Percentiles rank a stretch among this genome's conserved stretches.
phyloP scores from a whole-genome alignment of 768 basidiomycete species.

The Tylopilus rubrobrunneus region DNA sequence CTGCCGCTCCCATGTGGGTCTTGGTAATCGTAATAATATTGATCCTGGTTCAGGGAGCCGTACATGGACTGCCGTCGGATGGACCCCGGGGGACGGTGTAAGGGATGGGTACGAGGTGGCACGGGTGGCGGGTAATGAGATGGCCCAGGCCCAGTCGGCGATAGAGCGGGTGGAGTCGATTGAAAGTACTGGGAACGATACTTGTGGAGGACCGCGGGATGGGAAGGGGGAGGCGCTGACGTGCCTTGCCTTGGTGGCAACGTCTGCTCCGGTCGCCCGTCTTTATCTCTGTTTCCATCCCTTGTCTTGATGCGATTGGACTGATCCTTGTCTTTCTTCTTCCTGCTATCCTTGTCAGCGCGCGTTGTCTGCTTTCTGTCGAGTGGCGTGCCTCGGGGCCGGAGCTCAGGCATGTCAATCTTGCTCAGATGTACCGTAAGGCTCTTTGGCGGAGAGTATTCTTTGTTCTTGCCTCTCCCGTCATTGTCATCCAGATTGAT shows the following conservation, averaged over 20 bases:
- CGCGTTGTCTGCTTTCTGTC: not conserved
- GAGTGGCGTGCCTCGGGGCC: slow-evolving; percentile 6
- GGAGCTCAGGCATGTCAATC: slow-evolving; percentile 82
- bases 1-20: not conserved
- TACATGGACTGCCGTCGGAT: slow-evolving; percentile 19
- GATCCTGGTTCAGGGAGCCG: slow-evolving; percentile 3
- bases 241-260: slow-evolving; percentile 1
- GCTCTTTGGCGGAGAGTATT: slow-evolving; percentile 64
- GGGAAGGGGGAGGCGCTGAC: slow-evolving; percentile 9
- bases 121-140: not conserved
- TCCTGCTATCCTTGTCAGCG: slow-evolving; percentile 2
- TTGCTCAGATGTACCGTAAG: slow-evolving; percentile 78
- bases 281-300: slow-evolving; percentile 31
- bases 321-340: slow-evolving; percentile 11
- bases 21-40: not conserved
- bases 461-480: slow-evolving; percentile 40
- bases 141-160: not conserved
- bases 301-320: slow-evolving; percentile 27
- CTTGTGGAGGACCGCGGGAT: slow-evolving; percentile 5
- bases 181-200: slow-evolving; percentile 19
- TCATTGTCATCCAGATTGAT: slow-evolving; percentile 58
- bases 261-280: not conserved
- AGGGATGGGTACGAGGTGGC: slow-evolving; percentile 2
- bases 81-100: not conserved
- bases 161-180: slow-evolving; percentile 6